Evolutionary conservation across 257 asterid genomes (phyloP).

Genomic region (Solanum chiquidenum): DNA sequence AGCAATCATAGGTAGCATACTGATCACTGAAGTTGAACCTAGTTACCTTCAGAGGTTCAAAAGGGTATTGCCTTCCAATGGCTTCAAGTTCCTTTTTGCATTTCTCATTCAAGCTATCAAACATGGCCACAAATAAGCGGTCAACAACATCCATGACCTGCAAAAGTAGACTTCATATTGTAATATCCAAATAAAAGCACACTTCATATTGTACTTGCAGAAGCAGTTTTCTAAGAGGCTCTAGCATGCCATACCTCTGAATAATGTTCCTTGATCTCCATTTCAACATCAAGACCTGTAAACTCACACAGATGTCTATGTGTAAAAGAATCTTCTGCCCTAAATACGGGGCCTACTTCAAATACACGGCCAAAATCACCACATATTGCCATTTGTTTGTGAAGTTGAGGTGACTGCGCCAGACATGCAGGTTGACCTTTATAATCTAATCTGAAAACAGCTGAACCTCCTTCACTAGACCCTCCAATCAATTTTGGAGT

Average conservation of each 20-base stretch:
- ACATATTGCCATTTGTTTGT: slow-evolving; percentile 86
- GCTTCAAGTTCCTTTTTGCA: slow-evolving; percentile 74
- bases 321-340: slow-evolving; percentile 90
- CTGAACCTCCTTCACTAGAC: slow-evolving; percentile 94
- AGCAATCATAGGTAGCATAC: not conserved
- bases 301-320: slow-evolving; percentile 96
- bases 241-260: slow-evolving; percentile 49
- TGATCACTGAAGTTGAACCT: not conserved
- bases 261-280: slow-evolving; percentile 89
- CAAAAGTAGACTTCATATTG: slow-evolving; percentile 1
- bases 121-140: slow-evolving; percentile 65
- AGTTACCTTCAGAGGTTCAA: slow-evolving; percentile 70
- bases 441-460: slow-evolving; percentile 76
- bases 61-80: slow-evolving; percentile 69
- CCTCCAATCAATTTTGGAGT: slow-evolving; percentile 83
- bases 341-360: slow-evolving; percentile 80
- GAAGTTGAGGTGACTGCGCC: slow-evolving; percentile 95
- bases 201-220: not conserved
- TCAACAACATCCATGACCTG: slow-evolving; percentile 96
- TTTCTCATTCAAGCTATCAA: slow-evolving; percentile 55
- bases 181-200: not conserved
- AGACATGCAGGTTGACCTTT: slow-evolving; percentile 84
- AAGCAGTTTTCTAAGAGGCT: not conserved
- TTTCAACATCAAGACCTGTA: slow-evolving; percentile 89
- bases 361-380: slow-evolving; percentile 82